Percentiles rank a stretch among this genome's conserved stretches.
Conservation (phyloP, 805 yeast genomes). For the Pichia pseudocactophila region DNA sequence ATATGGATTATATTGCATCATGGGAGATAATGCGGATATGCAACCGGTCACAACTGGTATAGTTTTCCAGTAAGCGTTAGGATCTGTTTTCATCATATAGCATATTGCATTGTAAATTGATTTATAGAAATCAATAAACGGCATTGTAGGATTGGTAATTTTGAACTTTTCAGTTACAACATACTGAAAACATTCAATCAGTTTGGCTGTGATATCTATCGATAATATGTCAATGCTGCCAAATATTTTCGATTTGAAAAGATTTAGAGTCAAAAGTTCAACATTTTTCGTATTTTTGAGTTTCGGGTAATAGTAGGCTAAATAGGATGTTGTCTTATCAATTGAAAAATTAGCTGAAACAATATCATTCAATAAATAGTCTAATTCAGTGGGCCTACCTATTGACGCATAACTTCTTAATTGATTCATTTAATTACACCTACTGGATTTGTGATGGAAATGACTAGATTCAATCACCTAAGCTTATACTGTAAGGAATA, state of each 20-base stretch:
- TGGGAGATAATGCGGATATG: slow-evolving; percentile 26
- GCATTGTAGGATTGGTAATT: slow-evolving; percentile 40
- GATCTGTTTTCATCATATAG: slow-evolving; percentile 7
- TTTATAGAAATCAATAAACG: slow-evolving; percentile 35
- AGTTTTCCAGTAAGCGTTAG: slow-evolving; percentile 33
- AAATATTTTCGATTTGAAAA: slow-evolving; percentile 36
- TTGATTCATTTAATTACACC: too few relatives aligned
- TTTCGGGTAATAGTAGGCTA: slow-evolving; percentile 43
- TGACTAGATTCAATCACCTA: too few relatives aligned
- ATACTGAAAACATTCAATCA: slow-evolving; percentile 41
- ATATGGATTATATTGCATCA: slow-evolving; percentile 18
- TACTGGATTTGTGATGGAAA: too few relatives aligned
- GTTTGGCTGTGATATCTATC: slow-evolving; percentile 29
- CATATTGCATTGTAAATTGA: slow-evolving; percentile 10
- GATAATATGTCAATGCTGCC: slow-evolving; percentile 15
- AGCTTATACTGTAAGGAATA: too few relatives aligned
- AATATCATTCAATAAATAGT: slow-evolving; percentile 37
- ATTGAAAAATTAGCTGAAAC: slow-evolving; percentile 30
- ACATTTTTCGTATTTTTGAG: slow-evolving; percentile 40
- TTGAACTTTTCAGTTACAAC: slow-evolving; percentile 37
- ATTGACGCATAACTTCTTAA: background rate
- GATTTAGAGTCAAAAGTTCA: slow-evolving; percentile 34
- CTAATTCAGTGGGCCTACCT: slow-evolving; percentile 34
- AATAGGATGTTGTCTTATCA: slow-evolving; percentile 33
- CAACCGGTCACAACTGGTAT: slow-evolving; percentile 42